phyloP scores from a whole-genome alignment of 169 alveolate genomes.

The Besnoitia besnoiti region DNA sequence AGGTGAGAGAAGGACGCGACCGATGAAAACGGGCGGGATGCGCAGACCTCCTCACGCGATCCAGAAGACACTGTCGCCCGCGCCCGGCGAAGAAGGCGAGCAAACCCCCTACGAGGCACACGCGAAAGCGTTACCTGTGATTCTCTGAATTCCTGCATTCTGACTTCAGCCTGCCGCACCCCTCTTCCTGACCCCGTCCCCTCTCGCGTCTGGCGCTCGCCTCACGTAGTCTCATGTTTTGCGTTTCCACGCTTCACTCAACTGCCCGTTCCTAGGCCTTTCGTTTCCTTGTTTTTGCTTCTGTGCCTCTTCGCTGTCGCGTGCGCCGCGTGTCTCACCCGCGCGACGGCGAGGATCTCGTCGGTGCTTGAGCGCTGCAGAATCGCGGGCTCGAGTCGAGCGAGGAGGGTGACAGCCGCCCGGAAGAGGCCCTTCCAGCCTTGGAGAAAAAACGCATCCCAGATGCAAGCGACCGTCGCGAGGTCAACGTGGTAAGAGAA shows the following conservation, averaged over 20 bases:
- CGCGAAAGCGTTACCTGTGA: too few species aligned
- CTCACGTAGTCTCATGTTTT: too few species aligned
- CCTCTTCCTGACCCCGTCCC: too few species aligned
- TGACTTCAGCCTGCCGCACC: too few species aligned
- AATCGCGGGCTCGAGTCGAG: not conserved
- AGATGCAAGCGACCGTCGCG: slow-evolving; percentile 18
- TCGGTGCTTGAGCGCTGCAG: not conserved
- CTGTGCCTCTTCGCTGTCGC: not conserved
- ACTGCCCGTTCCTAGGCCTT: not conserved
- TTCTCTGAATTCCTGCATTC: too few species aligned
- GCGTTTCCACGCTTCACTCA: not conserved
- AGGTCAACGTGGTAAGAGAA: slow-evolving; percentile 25
- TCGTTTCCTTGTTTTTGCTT: not conserved
- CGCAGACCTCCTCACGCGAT: too few species aligned
- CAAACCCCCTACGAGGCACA: too few species aligned
- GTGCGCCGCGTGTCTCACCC: not conserved
- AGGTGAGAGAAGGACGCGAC: too few species aligned
- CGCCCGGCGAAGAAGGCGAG: too few species aligned
- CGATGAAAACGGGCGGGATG: too few species aligned
- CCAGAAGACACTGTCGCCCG: too few species aligned
- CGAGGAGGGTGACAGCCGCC: slow-evolving; percentile 32
- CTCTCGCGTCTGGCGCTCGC: too few species aligned
- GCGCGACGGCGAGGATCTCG: slow-evolving; percentile 9
- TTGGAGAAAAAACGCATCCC: slow-evolving; percentile 46
- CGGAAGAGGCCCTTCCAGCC: slow-evolving; percentile 58